Evolutionary conservation across 1,284 basidiomycete genomes (phyloP).

Genomic region (Apiotrichum gracile): DNA sequence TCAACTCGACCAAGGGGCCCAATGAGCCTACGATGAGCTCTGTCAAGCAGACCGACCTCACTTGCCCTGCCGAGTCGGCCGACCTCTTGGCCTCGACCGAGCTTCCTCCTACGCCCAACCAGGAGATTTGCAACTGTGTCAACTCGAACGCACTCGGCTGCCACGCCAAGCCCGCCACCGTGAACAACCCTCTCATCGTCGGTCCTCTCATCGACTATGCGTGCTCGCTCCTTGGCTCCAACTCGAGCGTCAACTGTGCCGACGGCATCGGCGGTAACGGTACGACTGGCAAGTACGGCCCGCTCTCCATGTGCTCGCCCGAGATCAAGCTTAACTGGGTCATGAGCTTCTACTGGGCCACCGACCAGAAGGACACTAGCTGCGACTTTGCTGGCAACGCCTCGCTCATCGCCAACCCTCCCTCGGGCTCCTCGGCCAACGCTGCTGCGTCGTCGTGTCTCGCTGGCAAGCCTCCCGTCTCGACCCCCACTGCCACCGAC

Average conservation of each 20-base stretch:
- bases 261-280: constrained; percentile 66
- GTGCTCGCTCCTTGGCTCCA: constrained; percentile 64
- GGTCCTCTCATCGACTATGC: constrained; percentile 60
- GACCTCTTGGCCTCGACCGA: constrained; percentile 61
- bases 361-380: constrained; percentile 50
- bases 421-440: constrained; percentile 2
- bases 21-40: constrained; percentile 59
- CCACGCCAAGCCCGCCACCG: constrained; percentile 59
- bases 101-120: constrained; percentile 77
- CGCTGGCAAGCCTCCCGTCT: constrained; percentile 2
- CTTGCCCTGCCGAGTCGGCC: constrained; percentile 60
- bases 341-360: constrained; percentile 74
- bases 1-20: constrained; percentile 56
- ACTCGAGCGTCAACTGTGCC: constrained; percentile 56
- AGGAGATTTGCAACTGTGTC: constrained; percentile 71
- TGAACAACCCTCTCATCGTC: constrained; percentile 61
- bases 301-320: constrained; percentile 61
- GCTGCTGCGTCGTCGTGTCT: constrained; percentile 7
- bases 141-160: constrained; percentile 61
- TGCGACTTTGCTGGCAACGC: constrained; percentile 72
- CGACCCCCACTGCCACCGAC: constrained; percentile 7
- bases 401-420: constrained; percentile 54
- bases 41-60: constrained; percentile 56
- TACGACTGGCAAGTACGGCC: constrained; percentile 66
- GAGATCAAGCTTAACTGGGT: constrained; percentile 74